These are phyloP conservation scores for Cicer bijugum DNA, from an alignment of 306 rosid genomes.

Conservation along the genomic window DNA sequence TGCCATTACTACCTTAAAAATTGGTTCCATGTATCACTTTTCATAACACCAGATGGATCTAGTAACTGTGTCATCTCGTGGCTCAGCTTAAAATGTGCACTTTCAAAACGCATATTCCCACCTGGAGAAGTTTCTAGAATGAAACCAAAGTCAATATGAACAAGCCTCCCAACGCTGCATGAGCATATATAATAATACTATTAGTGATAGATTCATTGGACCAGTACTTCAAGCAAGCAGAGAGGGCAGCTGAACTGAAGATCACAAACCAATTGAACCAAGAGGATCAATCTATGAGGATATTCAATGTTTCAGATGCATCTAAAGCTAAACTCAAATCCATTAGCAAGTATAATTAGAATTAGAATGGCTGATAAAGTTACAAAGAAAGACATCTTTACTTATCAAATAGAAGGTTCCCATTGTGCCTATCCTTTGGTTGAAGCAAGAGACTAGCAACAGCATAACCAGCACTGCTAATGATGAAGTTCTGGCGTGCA, in stretches of 20 bases:
- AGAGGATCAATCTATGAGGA: constrained; percentile 27
- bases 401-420: constrained; percentile 89
- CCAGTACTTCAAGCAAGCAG: constrained; percentile 18
- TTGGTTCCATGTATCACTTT: constrained; percentile 93
- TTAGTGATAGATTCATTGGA: constrained; percentile 35
- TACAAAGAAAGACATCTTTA: constrained; percentile 47
- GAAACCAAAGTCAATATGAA: constrained; percentile 94
- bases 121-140: constrained; percentile 98
- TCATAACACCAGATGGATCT: constrained; percentile 95
- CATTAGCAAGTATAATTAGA: constrained; percentile 28
- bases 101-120: constrained; percentile 96
- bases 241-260: constrained; percentile 28
- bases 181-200: constrained; percentile 40
- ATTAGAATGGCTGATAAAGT: constrained; percentile 14
- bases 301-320: constrained; percentile 35
- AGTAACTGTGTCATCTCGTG: constrained; percentile 98
- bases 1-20: constrained; percentile 71
- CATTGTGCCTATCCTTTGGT: constrained; percentile 98
- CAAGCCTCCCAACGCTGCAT: constrained; percentile 92
- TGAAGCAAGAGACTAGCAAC: constrained; percentile 97
- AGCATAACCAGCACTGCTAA: constrained; percentile 98
- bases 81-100: constrained; percentile 98
- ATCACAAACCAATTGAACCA: constrained; percentile 9
- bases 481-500: constrained; percentile 92
- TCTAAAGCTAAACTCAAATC: constrained; percentile 34